A percentile compares a stretch with the other conserved stretches of the same genome.
These are phyloP conservation scores for Akebia trifoliata DNA, from an alignment of 164 flowering plant genomes.

Conservation along the genomic window DNA sequence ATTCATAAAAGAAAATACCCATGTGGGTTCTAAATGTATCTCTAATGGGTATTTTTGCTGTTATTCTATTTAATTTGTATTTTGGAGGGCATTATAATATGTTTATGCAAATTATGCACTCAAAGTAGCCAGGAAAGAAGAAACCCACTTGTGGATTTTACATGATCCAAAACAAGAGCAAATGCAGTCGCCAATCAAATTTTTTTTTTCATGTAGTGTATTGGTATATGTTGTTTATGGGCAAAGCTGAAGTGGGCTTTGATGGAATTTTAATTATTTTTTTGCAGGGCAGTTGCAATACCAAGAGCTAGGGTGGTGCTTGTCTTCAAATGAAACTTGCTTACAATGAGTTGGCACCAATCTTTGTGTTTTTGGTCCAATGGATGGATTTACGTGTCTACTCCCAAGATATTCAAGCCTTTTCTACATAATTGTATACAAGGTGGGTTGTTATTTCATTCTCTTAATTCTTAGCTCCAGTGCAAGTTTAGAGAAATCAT, in stretches of 20 bases:
- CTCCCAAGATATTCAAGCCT: slow-evolving; percentile 63
- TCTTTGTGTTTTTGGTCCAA: slow-evolving; percentile 53
- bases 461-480: background rate
- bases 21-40: background rate
- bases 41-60: slow-evolving; percentile 1
- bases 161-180: too few relatives aligned
- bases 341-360: slow-evolving; percentile 60
- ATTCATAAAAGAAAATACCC: background rate
- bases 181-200: too few relatives aligned
- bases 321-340: slow-evolving; percentile 72
- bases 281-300: slow-evolving; percentile 68
- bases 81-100: background rate
- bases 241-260: background rate
- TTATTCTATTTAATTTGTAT: background rate
- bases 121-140: too few relatives aligned
- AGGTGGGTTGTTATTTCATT: slow-evolving; percentile 33
- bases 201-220: background rate
- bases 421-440: slow-evolving; percentile 61
- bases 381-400: slow-evolving; percentile 68
- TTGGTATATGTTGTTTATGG: background rate
- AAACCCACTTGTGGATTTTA: too few relatives aligned
- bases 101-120: too few relatives aligned
- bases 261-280: slow-evolving; percentile 3
- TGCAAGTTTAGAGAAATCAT: background rate
- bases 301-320: slow-evolving; percentile 59